Evolutionary conservation across 768 basidiomycete species (phyloP).

Genomic region (Brasilioporus rufonigricans): DNA sequence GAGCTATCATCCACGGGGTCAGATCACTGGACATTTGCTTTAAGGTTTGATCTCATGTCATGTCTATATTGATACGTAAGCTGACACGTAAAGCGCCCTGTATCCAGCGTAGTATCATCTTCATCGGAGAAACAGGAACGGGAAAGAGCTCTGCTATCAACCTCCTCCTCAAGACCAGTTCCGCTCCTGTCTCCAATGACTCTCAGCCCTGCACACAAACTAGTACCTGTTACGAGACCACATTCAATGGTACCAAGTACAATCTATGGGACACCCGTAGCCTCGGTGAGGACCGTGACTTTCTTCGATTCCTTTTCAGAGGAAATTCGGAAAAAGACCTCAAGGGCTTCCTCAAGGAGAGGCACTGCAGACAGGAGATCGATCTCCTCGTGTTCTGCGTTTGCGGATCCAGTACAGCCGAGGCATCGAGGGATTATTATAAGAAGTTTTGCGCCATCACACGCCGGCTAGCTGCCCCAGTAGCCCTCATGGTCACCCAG

Average conservation of each 20-base stretch:
- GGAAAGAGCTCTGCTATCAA: constrained; percentile 31
- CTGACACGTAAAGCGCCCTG: background rate
- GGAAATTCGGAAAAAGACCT: constrained; percentile 15
- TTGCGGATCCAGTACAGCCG: constrained; percentile 33
- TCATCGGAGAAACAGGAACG: constrained; percentile 23
- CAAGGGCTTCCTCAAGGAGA: constrained; percentile 21
- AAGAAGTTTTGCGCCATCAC: constrained; percentile 34
- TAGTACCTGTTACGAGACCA: constrained; percentile 2
- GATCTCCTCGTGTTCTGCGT: constrained; percentile 41
- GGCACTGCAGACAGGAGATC: constrained; percentile 27
- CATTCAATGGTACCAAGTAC: constrained; percentile 1
- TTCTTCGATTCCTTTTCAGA: constrained; percentile 12
- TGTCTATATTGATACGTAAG: background rate
- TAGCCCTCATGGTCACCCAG: constrained; percentile 36
- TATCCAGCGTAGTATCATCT: constrained; percentile 15
- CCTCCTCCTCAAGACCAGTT: constrained; percentile 14
- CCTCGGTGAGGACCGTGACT: constrained; percentile 28
- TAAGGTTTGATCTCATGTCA: constrained; percentile 9
- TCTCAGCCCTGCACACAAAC: constrained; percentile 20
- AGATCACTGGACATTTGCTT: background rate
- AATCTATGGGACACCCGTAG: constrained; percentile 39
- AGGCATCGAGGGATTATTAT: constrained; percentile 31
- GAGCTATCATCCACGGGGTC: background rate
- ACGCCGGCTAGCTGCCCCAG: constrained; percentile 36
- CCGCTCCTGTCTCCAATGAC: constrained; percentile 11